Conservation (phyloP, 148 eudicot genomes). For the Rhododendron vialii region DNA sequence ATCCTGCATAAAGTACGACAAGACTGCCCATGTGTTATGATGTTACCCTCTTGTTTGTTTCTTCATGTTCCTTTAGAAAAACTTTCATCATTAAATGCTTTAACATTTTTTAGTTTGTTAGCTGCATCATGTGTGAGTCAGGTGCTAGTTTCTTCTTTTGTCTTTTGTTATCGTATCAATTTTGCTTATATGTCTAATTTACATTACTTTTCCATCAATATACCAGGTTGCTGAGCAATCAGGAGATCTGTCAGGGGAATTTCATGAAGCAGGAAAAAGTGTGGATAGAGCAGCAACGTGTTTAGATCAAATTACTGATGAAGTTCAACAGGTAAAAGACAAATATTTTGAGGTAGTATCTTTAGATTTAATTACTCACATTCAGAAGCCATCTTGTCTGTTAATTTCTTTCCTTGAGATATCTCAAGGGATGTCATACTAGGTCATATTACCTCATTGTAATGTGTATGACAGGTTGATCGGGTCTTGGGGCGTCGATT, state of each 20-base stretch:
- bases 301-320: conserved; percentile 30
- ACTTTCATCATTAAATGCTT: background rate
- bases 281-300: conserved; percentile 18
- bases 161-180: background rate
- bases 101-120: background rate
- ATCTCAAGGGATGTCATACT: background rate
- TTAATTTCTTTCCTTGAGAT: background rate
- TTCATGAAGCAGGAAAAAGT: conserved; percentile 20
- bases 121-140: background rate
- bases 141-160: background rate
- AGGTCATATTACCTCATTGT: background rate
- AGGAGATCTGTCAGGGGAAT: conserved; percentile 22
- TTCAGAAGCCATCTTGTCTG: background rate
- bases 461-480: conserved; percentile 61
- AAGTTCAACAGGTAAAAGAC: conserved; percentile 52
- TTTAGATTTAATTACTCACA: background rate
- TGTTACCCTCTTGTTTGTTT: background rate
- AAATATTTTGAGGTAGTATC: background rate
- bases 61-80: background rate
- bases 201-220: conserved; percentile 8
- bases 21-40: background rate
- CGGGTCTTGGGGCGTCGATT: conserved; percentile 86
- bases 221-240: conserved; percentile 32
- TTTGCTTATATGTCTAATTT: background rate
- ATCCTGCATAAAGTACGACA: background rate